Conservation (phyloP, 169 alveolate species). For the Plasmodium blacklocki region DNA sequence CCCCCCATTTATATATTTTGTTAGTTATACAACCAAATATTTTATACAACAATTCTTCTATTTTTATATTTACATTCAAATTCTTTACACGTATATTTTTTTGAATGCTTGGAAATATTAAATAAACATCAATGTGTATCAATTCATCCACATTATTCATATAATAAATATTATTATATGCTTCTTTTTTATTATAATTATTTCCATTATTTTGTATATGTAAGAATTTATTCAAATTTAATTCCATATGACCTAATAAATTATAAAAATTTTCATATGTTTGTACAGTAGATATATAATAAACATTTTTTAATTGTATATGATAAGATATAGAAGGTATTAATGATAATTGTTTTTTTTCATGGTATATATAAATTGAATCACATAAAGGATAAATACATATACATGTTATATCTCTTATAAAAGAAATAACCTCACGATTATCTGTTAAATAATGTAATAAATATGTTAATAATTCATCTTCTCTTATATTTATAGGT, state of each 20-base stretch:
- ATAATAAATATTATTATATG: neutral
- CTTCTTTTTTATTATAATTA: conserved; percentile 16
- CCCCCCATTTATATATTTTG: conserved; percentile 33
- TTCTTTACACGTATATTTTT: conserved; percentile 62
- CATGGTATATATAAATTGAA: conserved; percentile 42
- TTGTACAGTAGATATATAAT: conserved; percentile 58
- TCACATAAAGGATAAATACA: conserved; percentile 67
- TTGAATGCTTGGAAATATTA: conserved; percentile 27
- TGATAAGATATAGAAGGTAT: conserved; percentile 59
- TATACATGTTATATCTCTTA: conserved; percentile 57
- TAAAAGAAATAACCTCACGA: conserved; percentile 36
- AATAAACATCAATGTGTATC: conserved; percentile 23
- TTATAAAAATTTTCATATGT: conserved; percentile 48
- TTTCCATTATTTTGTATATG: neutral
- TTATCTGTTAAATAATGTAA: conserved; percentile 52
- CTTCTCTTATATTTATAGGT: conserved; percentile 54
- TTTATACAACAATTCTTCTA: conserved; percentile 40
- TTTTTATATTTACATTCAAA: conserved; percentile 35
- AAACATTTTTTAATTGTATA: conserved; percentile 28
- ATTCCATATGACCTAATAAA: conserved; percentile 34
- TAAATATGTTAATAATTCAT: conserved; percentile 34
- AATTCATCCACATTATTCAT: conserved; percentile 2
- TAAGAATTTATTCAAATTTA: conserved; percentile 18
- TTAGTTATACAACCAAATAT: conserved; percentile 42
- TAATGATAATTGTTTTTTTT: conserved; percentile 37